Evolutionary conservation across 768 basidiomycete species (phyloP), one percentile per base, ranked within the genome.

Genomic region (Neoboletus brunneissimus): DNA sequence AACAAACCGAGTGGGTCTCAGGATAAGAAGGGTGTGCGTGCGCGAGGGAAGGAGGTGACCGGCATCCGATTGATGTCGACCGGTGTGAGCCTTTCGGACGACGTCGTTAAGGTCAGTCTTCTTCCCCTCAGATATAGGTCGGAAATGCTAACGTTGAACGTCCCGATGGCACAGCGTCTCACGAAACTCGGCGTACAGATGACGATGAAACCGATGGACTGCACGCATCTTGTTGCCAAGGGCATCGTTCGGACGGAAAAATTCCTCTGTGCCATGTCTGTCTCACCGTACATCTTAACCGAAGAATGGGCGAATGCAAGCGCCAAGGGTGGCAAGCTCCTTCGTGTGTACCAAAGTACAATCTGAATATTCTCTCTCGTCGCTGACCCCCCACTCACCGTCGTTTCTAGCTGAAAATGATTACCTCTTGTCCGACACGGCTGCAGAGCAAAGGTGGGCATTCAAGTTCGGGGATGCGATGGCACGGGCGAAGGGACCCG

Each of bases 241-340:
- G 76, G 77, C 27, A 76, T 95, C 25, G 83, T 87, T 6, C 82
- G 94, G 5, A 96, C 94, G 1, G 89, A 94, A 66, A 97, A 96
- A 69, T 89, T 96, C 67, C 77, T 97, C 0, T 85, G 85, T 62
- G 91, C 90, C 0, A 74, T 96, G 61, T 78, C 88, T 0, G 71
- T 71, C 0, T 82, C 80, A 0, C 86, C 89, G 0, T 77, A 76
- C 57, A 76, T 95, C 46, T 72, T 97, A 22, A 81, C 77, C 4
- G 78, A 79, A 51, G 74, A 81, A 34, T 97, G 94, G 94, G 80
- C 88, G 5, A 75, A 69, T 6, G 79, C 80, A 0, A 88, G 83
- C 12, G 79, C 81, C 4, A 76, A 76, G 31, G 77, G 78, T 8
- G 82, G 80, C 42, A 75, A 73, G 37, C 73, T 94, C 5, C 75